phyloP scores from a whole-genome alignment of 768 basidiomycete genomes.

The Rhizopogon vinicolor region DNA sequence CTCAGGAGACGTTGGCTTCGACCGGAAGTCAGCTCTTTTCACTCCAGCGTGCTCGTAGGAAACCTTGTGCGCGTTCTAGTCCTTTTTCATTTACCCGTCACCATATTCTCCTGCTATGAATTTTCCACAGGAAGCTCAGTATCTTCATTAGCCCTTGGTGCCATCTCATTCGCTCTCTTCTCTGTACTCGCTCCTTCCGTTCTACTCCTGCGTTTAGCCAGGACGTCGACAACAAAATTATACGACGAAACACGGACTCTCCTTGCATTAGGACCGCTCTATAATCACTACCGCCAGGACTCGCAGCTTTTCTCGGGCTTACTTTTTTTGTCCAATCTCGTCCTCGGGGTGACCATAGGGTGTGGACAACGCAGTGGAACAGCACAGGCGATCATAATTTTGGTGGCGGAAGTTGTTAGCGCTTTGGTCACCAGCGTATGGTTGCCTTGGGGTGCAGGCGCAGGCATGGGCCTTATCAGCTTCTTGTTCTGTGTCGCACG shows the following conservation, averaged over 20 bases:
- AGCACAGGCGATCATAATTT: constrained; percentile 84
- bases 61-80: constrained; percentile 90
- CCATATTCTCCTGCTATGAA: constrained; percentile 81
- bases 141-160: constrained; percentile 73
- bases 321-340: constrained; percentile 77
- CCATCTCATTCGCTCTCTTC: constrained; percentile 73
- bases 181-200: constrained; percentile 74
- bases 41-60: constrained; percentile 77
- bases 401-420: constrained; percentile 83
- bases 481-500: constrained; percentile 91
- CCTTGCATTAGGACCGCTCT: constrained; percentile 85
- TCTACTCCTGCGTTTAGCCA: constrained; percentile 71
- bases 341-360: constrained; percentile 81
- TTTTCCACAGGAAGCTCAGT: constrained; percentile 42
- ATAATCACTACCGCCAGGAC: constrained; percentile 91
- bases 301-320: constrained; percentile 85
- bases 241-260: constrained; percentile 95
- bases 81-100: constrained; percentile 92
- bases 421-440: constrained; percentile 89
- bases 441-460: constrained; percentile 96
- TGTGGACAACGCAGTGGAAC: constrained; percentile 89
- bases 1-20: constrained; percentile 33
- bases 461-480: constrained; percentile 94
- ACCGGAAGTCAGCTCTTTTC: constrained; percentile 70
- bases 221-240: constrained; percentile 82